Percentiles rank a stretch among this genome's conserved stretches.
Evolutionary conservation across 495 filamentous ascomycete species (phyloP).

Genomic region (Neurospora discreta): DNA sequence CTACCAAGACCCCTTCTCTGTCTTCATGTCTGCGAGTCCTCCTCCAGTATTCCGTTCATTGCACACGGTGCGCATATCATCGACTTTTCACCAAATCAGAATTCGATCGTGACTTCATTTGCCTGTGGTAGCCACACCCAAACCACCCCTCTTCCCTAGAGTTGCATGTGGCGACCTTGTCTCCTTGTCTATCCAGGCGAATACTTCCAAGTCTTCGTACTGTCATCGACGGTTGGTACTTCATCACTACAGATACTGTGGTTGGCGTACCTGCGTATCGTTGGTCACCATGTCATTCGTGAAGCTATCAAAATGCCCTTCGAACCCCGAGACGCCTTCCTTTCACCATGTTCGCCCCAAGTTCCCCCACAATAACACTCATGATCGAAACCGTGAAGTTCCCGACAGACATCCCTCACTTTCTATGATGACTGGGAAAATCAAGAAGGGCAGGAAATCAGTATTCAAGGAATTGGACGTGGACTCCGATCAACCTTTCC

Average conservation of each 20-base stretch:
- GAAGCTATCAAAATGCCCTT: conserved; percentile 12
- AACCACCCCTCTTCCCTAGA: not conserved
- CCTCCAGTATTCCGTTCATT: not conserved
- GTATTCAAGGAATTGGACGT: conserved; percentile 38
- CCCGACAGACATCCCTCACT: conserved; percentile 19
- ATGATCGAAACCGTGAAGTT: conserved; percentile 35
- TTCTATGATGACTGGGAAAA: conserved; percentile 27
- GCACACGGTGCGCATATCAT: not conserved
- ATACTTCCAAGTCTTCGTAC: not conserved
- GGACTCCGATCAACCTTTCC: conserved; percentile 20
- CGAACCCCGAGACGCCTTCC: conserved; percentile 13
- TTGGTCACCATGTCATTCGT: conserved; percentile 18
- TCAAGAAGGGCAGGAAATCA: conserved; percentile 27
- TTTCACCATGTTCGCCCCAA: conserved; percentile 22
- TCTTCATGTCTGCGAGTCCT: not conserved
- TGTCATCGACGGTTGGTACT: conserved; percentile 6
- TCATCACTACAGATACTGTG: not conserved
- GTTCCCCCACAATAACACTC: conserved; percentile 34
- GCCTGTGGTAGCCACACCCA: not conserved
- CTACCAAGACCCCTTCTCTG: not conserved
- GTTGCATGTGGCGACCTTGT: not conserved
- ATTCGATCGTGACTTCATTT: not conserved
- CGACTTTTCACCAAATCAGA: not conserved
- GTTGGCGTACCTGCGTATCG: not conserved
- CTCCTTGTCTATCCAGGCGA: not conserved